These are phyloP conservation scores for Triticum dicoccoides DNA, from an alignment of 176 grass and related monocot genomes.

Conservation along the genomic window DNA sequence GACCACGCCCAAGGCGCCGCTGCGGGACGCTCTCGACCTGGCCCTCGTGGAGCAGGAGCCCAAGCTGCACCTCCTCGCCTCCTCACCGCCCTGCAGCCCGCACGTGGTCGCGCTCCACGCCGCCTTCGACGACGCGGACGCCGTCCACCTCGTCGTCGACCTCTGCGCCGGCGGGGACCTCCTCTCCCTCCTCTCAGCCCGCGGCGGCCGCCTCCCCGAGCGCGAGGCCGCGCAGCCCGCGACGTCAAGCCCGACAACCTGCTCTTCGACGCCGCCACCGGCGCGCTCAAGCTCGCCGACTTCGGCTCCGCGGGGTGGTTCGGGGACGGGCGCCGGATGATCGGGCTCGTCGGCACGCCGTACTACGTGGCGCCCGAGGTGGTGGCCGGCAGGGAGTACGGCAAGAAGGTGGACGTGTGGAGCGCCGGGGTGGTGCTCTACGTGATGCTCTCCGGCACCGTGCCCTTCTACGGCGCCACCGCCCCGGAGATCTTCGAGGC, in stretches of 20 bases:
- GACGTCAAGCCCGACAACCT: slow-evolving; percentile 86
- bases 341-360: slow-evolving; percentile 59
- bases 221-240: slow-evolving; percentile 52
- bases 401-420: slow-evolving; percentile 84
- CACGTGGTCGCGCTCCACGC: slow-evolving; percentile 51
- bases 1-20: slow-evolving; percentile 50
- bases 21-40: slow-evolving; percentile 58
- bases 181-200: slow-evolving; percentile 35
- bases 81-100: slow-evolving; percentile 25
- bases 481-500: slow-evolving; percentile 51
- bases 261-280: slow-evolving; percentile 46
- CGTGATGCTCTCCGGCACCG: slow-evolving; percentile 55
- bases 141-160: slow-evolving; percentile 60
- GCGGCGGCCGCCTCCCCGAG: slow-evolving; percentile 51
- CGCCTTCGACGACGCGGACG: slow-evolving; percentile 54
- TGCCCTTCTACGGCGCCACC: slow-evolving; percentile 62
- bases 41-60: slow-evolving; percentile 63
- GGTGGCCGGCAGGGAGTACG: slow-evolving; percentile 51
- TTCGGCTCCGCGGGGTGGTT: slow-evolving; percentile 77
- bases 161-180: slow-evolving; percentile 58
- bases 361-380: slow-evolving; percentile 87
- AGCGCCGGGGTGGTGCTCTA: slow-evolving; percentile 81
- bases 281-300: slow-evolving; percentile 59
- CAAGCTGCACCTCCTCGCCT: slow-evolving; percentile 56
- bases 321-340: slow-evolving; percentile 44